Conservation (phyloP, 768 basidiomycete species). For the Rhizopogon vulgaris region DNA sequence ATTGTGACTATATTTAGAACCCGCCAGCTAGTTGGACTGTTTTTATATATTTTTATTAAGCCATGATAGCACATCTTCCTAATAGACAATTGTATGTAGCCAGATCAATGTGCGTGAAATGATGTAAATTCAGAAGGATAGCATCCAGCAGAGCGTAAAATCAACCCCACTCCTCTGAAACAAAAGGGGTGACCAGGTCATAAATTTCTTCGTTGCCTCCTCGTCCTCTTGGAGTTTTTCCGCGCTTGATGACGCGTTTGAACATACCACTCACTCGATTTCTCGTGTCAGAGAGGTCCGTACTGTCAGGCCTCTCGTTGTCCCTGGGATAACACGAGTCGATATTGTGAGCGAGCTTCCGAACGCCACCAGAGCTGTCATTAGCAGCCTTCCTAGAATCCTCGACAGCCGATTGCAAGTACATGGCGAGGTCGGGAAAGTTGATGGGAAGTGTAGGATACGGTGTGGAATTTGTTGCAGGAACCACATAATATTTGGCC, state of each 20-base stretch:
- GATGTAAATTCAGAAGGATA: neutral
- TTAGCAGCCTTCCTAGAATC: conserved; percentile 55
- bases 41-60: no score
- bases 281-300: conserved; percentile 32
- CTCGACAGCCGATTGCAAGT: conserved; percentile 65
- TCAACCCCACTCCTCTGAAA: conserved; percentile 68
- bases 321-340: conserved; percentile 58
- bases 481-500: conserved; percentile 69
- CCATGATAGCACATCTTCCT: neutral
- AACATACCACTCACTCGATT: conserved; percentile 46
- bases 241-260: conserved; percentile 54
- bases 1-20: neutral
- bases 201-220: conserved; percentile 74
- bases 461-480: conserved; percentile 50
- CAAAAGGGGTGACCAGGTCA: conserved; percentile 78
- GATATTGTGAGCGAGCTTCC: conserved; percentile 66
- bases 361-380: conserved; percentile 56
- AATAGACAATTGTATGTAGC: neutral
- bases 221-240: conserved; percentile 39
- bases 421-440: conserved; percentile 71
- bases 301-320: conserved; percentile 13
- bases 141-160: neutral
- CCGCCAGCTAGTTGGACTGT: no score
- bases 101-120: neutral
- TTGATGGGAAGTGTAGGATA: conserved; percentile 68